Evolutionary conservation across 2,329 filamentous ascomycete genomes (phyloP), one percentile per base, ranked within the genome.

Genomic region (Dactylellina parvicollis): DNA sequence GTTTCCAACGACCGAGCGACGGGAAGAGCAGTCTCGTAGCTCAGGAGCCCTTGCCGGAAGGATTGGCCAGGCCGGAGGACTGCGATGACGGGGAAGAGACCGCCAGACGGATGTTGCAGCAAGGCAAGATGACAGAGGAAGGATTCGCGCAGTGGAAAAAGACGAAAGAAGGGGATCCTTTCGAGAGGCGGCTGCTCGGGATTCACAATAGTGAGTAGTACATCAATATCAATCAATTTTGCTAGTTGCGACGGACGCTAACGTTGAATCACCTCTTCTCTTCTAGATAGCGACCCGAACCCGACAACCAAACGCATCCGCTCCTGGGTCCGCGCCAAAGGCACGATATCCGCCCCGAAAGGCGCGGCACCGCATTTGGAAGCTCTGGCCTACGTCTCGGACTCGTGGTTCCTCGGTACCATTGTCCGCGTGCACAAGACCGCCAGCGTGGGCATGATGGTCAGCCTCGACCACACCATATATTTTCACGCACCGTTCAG

Each of bases 351-450:
- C 42, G 84, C 86, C 0, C 84, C 84, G 2, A 92, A 91, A 18
- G 92, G 92, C 0, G 87, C 89, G 75, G 86, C 90, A 78, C 92
- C 92, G 9, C 93, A 98, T 79, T 84, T 97, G 34, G 90, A 87
- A 36, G 95, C 95, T 7, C 84, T 99, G 74, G 94, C 94, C 22
- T 99, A 98, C 83, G 91, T 98, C 83, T 92, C 89, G 24, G 94
- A 98, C 82, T 90, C 87, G 79, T 95, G 91, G 82, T 98, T 99
- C 82, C 93, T 98, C 80, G 93, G 91, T 38, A 97, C 93, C 1
- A 87, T 97, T 5, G 85, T 89, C 26, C 87, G 92, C 30, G 78
- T 85, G 60, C 84, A 85, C 71, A 84, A 85, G 42, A 83, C 83
- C 79, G 80, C 81, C 61, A 83, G 85, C 78, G 82, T 94, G 54